phyloP scores from a whole-genome alignment of 2,329 filamentous ascomycete species.

The Colletotrichum paranaense region DNA sequence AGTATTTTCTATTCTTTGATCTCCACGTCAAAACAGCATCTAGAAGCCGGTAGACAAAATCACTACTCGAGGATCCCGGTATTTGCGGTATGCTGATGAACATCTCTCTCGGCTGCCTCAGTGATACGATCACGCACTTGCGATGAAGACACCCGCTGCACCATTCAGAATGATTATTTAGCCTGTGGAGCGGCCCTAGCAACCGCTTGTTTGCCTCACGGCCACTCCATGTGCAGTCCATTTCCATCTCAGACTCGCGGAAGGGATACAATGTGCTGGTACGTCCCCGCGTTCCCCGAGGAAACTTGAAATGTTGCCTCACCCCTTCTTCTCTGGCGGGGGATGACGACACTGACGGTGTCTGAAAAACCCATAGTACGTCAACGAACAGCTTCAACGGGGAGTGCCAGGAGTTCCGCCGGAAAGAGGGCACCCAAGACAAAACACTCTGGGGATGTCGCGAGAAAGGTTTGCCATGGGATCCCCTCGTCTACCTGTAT shows the following conservation, averaged over 20 bases:
- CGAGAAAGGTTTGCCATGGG: background rate
- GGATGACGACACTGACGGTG: background rate
- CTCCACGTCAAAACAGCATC: background rate
- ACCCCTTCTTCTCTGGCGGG: background rate
- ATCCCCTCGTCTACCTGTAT: slow-evolving; percentile 3
- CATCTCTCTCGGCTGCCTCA: background rate
- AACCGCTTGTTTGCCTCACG: background rate
- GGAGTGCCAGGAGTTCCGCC: slow-evolving; percentile 20
- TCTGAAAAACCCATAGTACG: background rate
- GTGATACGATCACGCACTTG: slow-evolving; percentile 5
- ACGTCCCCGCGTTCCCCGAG: background rate
- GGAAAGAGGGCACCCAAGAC: slow-evolving; percentile 7
- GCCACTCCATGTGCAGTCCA: background rate
- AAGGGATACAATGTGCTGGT: slow-evolving; percentile 23
- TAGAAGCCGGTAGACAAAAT: too few species aligned
- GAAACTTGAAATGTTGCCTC: too few species aligned
- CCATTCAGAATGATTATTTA: background rate
- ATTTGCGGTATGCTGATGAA: too few species aligned
- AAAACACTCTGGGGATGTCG: slow-evolving; percentile 26
- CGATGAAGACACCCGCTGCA: background rate
- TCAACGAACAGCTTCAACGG: background rate
- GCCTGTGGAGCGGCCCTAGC: background rate
- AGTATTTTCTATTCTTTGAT: background rate
- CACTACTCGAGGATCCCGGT: too few species aligned
- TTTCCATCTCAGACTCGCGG: background rate